phyloP scores from a whole-genome alignment of 805 yeast species.

The Starmerella bombi region DNA sequence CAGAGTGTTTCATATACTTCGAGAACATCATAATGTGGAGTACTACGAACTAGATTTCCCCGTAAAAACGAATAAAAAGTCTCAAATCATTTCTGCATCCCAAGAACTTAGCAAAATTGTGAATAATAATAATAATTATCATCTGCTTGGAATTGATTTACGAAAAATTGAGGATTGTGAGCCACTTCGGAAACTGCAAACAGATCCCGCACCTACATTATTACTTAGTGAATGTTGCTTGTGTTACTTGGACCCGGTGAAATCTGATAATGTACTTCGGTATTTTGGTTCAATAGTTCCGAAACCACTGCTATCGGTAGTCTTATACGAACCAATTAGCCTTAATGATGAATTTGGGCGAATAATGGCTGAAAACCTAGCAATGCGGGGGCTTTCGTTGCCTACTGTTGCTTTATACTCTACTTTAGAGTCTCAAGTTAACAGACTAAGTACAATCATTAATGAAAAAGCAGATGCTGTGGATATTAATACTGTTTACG shows the following conservation, averaged over 20 bases:
- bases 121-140: conserved; percentile 29
- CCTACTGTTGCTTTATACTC: conserved; percentile 45
- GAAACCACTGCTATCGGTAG: conserved; percentile 24
- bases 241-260: conserved; percentile 48
- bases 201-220: conserved; percentile 38
- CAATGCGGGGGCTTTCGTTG: conserved; percentile 46
- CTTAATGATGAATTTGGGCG: conserved; percentile 50
- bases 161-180: conserved; percentile 27
- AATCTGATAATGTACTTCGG: conserved; percentile 34
- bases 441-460: conserved; percentile 26
- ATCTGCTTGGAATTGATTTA: conserved; percentile 44
- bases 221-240: conserved; percentile 63
- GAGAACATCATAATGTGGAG: conserved; percentile 26
- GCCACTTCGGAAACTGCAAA: conserved; percentile 13
- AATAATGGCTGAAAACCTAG: conserved; percentile 52
- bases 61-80: conserved; percentile 40
- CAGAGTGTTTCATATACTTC: conserved; percentile 41
- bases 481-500: conserved; percentile 33
- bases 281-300: conserved; percentile 31
- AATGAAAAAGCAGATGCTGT: conserved; percentile 25
- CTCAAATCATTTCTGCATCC: conserved; percentile 33
- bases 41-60: conserved; percentile 58
- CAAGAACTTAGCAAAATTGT: conserved; percentile 26
- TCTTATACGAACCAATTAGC: conserved; percentile 60
- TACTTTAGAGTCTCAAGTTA: conserved; percentile 31